Base-by-base conservation (phyloP, 2,329 filamentous ascomycete genomes). In the Cercospora zeae-maydis region DNA sequence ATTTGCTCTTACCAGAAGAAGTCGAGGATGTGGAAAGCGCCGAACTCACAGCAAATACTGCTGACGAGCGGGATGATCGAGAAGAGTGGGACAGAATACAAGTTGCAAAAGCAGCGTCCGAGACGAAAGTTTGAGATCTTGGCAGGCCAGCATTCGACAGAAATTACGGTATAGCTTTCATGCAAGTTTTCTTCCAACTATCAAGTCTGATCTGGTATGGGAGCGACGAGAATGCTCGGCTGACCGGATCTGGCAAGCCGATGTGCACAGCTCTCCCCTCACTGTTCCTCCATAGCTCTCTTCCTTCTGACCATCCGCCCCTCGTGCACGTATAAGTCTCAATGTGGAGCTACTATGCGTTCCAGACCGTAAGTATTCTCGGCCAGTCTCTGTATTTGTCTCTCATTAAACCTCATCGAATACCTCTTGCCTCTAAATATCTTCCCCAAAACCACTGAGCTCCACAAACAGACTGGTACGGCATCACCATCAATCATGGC, bases 1-100 rank as follows among this genome's bases (percentile, higher is more conserved):
- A 96, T 73, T 75, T 95, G 55, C 68, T 85, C 0, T 77, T 96
- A 14, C 85, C 87, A 0, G 88, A 91, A 71, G 92, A 96, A 77
- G 78, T 88, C n/a, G 90, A 91, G 69, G 88, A 90, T 47, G 81
- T 82, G 31, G 79, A 80, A 56, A 66, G 63, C 5, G 76, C 77
- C 0, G 79, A 80, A 69, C 49, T 79, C n/a, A 78, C 75, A 21
- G 78, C 78, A 0, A 74, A 79, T 59, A 75, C 73, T 47, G 72
- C 67, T 9, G 78, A 80, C 61, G 75, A 75, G 33, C 65, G 65
- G 1, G 71, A 70, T 7, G 78, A 80, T 63, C 63, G 69, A 27
- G 76, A 78, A 63, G 77, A 80, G 69, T 80, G 78, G 78, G 66
- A 71, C 27, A 63, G 73, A 8, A 75, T 77, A 30, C 60, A 66